Evolutionary conservation across 331 rosid species (phyloP).

Genomic region (Rosa hybrid): DNA sequence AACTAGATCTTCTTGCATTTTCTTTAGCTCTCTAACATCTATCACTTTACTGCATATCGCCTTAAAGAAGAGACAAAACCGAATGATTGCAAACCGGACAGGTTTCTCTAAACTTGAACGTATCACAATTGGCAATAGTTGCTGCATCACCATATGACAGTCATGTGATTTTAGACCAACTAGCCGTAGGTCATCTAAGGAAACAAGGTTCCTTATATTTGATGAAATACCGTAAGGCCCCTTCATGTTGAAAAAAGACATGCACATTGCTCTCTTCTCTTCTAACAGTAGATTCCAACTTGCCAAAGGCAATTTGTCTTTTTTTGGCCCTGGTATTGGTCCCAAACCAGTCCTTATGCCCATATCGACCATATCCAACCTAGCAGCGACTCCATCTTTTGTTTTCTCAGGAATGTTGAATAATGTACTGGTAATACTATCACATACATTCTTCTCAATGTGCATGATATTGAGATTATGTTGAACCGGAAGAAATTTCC

Average conservation of each 20-base stretch:
- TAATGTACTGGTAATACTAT: not conserved
- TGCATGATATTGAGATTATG: constrained; percentile 21
- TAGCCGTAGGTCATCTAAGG: no score
- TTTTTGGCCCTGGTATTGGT: rapidly evolving
- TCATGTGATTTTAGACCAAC: no score
- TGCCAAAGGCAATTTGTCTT: not conserved
- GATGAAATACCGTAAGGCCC: no score
- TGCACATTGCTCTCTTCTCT: not conserved
- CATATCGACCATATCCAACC: not conserved
- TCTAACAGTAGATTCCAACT: not conserved
- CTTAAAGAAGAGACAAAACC: no score
- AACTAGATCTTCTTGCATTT: not conserved
- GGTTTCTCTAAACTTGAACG: no score
- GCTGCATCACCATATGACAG: no score
- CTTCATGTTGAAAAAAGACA: no score
- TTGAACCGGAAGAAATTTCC: not conserved
- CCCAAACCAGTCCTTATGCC: not conserved
- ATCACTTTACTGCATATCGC: no score
- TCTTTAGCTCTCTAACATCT: no score
- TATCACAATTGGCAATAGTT: no score
- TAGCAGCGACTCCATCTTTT: not conserved
- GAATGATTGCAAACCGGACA: no score
- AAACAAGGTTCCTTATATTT: no score
- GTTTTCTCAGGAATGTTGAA: not conserved
- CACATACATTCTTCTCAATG: constrained; percentile 5